Evolutionary conservation across 2,329 filamentous ascomycete species (phyloP), one percentile per base, ranked within the genome.

Genomic region (Apiospora marii): DNA sequence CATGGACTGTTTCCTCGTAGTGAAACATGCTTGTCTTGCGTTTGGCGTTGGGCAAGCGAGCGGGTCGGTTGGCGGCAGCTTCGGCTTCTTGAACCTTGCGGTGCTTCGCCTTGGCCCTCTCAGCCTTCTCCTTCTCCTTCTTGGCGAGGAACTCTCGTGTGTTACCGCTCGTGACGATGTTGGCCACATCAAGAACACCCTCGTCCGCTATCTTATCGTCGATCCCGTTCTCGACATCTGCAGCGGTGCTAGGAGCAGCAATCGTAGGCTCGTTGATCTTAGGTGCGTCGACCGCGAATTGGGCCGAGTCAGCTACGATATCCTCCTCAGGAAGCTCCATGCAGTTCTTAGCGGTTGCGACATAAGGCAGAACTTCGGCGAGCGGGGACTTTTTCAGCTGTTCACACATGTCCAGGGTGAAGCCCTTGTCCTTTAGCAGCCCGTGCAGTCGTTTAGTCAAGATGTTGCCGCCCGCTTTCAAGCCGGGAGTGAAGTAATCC

Each of bases 81-180:
- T 89, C 88, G 12, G 83, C 85, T 43, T 91, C 89, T 41, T 51
- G 46, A 48, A 88, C 88, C 77, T 92, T 91, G 30, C 85, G 87
- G 78, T 92, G 93, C 76, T 88, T 90, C 30, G 87, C 85, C 73
- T 88, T 88, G 3, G 83, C 85, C 81, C 90, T 92, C 73, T 93
- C 91, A 6, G 87, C 86, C 86, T 94, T 95, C 79, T 95, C 93
- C 80, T 91, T 93, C 79, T 96, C 93, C 81, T 94, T 94, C 83
- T 94, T 93, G 13, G 93, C 94, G 7, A 96, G 84, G 77, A 95
- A 96, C 78, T 96, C 94, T 76, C 91, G 90, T 76, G 94, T 94
- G 81, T 94, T 93, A 44, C 94, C 94, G 76, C 91, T 93, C 0
- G 93, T 93, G 48, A 96, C 93, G 75, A 96, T 95, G 76, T 89